phyloP scores from a whole-genome alignment of 805 yeast genomes.

The Lipomyces starkeyi region DNA sequence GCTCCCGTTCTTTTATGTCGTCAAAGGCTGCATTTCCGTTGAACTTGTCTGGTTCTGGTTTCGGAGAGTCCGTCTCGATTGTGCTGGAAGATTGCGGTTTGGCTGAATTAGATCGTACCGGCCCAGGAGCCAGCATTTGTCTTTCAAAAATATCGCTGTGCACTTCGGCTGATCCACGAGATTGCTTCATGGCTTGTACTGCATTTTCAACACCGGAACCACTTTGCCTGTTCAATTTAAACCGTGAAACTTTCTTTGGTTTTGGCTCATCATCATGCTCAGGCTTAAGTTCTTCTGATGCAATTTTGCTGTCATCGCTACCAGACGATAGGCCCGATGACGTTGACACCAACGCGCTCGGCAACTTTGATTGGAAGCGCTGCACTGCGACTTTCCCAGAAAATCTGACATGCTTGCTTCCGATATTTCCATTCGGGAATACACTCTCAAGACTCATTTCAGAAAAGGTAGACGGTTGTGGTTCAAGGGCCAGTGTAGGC shows the following conservation, averaged over 20 bases:
- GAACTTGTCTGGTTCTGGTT: neutral
- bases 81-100: neutral
- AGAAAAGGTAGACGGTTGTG: neutral
- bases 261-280: constrained; percentile 14
- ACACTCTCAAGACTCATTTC: neutral
- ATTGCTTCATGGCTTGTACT: neutral
- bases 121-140: neutral
- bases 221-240: constrained; percentile 8
- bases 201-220: neutral
- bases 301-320: constrained; percentile 3
- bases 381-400: constrained; percentile 60
- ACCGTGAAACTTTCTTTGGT: constrained; percentile 15
- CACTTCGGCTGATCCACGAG: neutral
- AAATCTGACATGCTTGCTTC: constrained; percentile 54
- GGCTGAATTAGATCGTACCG: neutral
- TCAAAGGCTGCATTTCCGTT: neutral
- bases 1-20: constrained; percentile 10
- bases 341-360: constrained; percentile 22
- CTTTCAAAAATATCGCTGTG: constrained; percentile 9
- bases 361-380: constrained; percentile 52
- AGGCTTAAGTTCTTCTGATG: constrained; percentile 16
- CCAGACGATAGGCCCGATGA: neutral
- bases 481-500: neutral
- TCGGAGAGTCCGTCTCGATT: neutral
- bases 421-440: neutral